These are phyloP conservation scores for Aspergillus flavus DNA, from an alignment of 2,329 filamentous ascomycete genomes.

Conservation along the genomic window DNA sequence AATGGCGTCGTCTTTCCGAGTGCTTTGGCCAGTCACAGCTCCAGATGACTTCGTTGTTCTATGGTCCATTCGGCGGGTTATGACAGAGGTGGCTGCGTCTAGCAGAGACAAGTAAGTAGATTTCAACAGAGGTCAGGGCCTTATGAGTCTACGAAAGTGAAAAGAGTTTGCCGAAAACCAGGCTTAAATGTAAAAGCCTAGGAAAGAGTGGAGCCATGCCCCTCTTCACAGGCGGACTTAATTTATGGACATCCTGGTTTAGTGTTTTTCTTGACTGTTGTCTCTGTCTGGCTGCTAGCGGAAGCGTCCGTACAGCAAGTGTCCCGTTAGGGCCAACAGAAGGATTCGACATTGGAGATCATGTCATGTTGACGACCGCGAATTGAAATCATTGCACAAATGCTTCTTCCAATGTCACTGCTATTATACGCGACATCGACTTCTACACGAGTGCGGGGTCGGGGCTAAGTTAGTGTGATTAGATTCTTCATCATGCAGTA, in stretches of 20 bases:
- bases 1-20: background rate
- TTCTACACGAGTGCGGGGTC: background rate
- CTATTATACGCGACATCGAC: background rate
- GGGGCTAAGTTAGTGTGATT: background rate
- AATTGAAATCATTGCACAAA: background rate
- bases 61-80: background rate
- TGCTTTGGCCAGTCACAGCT: background rate
- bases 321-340: background rate
- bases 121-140: background rate
- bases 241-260: background rate
- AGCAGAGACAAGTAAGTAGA: background rate
- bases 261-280: background rate
- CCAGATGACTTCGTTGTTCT: background rate
- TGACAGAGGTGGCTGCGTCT: background rate
- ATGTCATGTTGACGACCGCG: background rate
- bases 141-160: background rate
- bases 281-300: background rate
- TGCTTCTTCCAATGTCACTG: background rate
- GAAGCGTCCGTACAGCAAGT: background rate
- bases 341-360: background rate
- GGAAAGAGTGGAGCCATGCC: background rate
- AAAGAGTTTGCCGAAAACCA: too few species aligned
- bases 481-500: background rate
- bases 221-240: background rate
- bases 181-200: background rate